Evolutionary conservation across 176 grass and related monocot genomes (phyloP).

Genomic region (Pharus latifolius): DNA sequence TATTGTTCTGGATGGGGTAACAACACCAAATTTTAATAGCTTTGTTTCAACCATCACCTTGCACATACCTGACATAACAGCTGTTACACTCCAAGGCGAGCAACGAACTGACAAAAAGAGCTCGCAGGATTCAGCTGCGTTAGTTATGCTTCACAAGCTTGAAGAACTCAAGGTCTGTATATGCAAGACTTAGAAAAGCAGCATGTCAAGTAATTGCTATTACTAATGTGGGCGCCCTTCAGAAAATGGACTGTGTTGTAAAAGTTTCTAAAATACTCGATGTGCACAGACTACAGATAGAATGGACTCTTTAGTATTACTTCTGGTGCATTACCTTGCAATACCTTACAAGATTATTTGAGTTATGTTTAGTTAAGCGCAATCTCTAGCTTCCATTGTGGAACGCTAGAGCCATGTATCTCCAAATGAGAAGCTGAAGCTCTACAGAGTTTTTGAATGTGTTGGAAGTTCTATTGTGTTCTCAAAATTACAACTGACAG

Average conservation of each 20-base stretch:
- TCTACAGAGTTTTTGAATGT: neutral
- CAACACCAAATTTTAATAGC: constrained; percentile 49
- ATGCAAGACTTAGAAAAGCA: constrained; percentile 21
- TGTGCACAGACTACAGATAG: neutral
- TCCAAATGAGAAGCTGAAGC: neutral
- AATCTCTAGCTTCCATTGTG: neutral
- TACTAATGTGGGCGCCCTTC: neutral
- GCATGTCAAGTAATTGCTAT: neutral
- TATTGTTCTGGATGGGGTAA: constrained; percentile 37
- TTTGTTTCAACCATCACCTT: constrained; percentile 66
- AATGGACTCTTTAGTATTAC: neutral
- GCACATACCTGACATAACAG: constrained; percentile 53
- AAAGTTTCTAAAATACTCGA: neutral
- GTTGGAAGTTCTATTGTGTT: neutral
- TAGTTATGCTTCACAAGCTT: constrained; percentile 63
- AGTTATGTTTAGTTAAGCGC: too few species aligned
- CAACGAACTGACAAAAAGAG: constrained; percentile 56
- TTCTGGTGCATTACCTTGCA: neutral
- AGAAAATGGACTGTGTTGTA: neutral
- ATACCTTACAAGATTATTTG: neutral
- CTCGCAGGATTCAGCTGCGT: constrained; percentile 68
- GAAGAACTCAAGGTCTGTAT: constrained; percentile 35
- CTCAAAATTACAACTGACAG: neutral
- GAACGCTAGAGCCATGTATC: too few species aligned
- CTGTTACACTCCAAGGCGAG: constrained; percentile 56